Conservation (phyloP, 768 basidiomycete genomes). For the Crucibulum laeve region DNA sequence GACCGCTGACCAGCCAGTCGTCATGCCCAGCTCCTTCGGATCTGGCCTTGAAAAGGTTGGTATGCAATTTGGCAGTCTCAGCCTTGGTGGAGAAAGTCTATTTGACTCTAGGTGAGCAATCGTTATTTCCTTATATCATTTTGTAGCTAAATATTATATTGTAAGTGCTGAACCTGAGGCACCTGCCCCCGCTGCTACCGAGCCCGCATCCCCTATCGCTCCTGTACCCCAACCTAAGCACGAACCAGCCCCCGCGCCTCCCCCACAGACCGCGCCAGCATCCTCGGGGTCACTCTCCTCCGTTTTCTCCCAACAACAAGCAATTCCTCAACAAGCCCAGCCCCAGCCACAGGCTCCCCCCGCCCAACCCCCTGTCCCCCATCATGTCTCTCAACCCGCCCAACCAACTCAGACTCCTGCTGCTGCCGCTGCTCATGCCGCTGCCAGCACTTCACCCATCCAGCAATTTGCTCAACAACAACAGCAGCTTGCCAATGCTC, state of each 20-base stretch:
- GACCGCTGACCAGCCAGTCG: conserved; percentile 72
- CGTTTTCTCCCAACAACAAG: conserved; percentile 45
- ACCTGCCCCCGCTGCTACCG: conserved; percentile 16
- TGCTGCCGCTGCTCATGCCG: conserved; percentile 19
- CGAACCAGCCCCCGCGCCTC: conserved; percentile 27
- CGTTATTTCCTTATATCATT: conserved; percentile 1
- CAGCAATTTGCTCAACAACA: conserved; percentile 39
- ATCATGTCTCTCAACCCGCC: conserved; percentile 35
- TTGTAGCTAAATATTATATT: background rate
- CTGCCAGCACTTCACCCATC: conserved; percentile 29
- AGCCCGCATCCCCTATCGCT: conserved; percentile 5
- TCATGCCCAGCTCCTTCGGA: conserved; percentile 71
- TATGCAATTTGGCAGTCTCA: conserved; percentile 88
- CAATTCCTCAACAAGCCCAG: conserved; percentile 28
- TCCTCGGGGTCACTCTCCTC: conserved; percentile 32
- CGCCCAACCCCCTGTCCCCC: conserved; percentile 21
- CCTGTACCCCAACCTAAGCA: conserved; percentile 22
- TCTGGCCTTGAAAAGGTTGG: conserved; percentile 71
- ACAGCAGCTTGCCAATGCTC: conserved; percentile 15
- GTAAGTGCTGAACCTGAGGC: conserved; percentile 30
- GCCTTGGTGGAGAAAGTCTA: conserved; percentile 64
- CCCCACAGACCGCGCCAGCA: conserved; percentile 35
- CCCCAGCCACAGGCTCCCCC: conserved; percentile 20
- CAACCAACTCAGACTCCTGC: conserved; percentile 21
- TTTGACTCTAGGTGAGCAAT: conserved; percentile 50